Evolutionary conservation across 805 yeast species (phyloP), one percentile per base, ranked within the genome.

Genomic region (Lipomyces yamanashiensis): DNA sequence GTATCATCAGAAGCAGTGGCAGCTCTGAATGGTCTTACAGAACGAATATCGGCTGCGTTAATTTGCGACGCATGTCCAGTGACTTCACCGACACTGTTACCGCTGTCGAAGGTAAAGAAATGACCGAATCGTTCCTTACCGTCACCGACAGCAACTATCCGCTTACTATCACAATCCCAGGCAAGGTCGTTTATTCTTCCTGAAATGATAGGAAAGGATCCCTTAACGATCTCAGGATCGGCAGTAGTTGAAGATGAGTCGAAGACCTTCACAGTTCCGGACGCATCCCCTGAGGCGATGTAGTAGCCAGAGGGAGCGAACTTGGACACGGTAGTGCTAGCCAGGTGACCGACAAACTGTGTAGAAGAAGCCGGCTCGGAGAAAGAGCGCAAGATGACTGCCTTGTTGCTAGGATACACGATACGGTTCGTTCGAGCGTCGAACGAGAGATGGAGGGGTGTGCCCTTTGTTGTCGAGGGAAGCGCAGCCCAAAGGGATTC

Each of bases 71-170:
- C 83, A 74, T 95, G 99, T 28, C 99, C 99, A 54, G 92, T 86
- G 71, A 93, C 87, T 48, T 95, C 98, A 60, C 99, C 99, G 50
- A 95, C 86, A n/a, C 97, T 85, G 76, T 95, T 95, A 65, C 99
- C 99, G 0, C 96, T 84, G 73, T 95, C 99, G 84, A 88, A 89
- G 7, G 96, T 85, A 75, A 93, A 90, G 67, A 96, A 92, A 70
- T 89, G 97, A 7, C 98, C 99, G 73, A 85, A 92, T 65, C 89
- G 83, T 71, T 92, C 97, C 69, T 88, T 88, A 55, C 98, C 99
- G 70, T 89, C 88, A 60, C 99, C 99, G 10, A 92, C 98, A 0
- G 97, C 97, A 73, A 95, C 90, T 58, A 95, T 79, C 70, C 99
- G 83, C 64, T 86, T 80, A 53, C 87, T 85, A 72, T 93, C 99